Evolutionary conservation across 2,329 filamentous ascomycete species (phyloP), one percentile per base, ranked within the genome.

Genomic region (Alternaria arbusti): DNA sequence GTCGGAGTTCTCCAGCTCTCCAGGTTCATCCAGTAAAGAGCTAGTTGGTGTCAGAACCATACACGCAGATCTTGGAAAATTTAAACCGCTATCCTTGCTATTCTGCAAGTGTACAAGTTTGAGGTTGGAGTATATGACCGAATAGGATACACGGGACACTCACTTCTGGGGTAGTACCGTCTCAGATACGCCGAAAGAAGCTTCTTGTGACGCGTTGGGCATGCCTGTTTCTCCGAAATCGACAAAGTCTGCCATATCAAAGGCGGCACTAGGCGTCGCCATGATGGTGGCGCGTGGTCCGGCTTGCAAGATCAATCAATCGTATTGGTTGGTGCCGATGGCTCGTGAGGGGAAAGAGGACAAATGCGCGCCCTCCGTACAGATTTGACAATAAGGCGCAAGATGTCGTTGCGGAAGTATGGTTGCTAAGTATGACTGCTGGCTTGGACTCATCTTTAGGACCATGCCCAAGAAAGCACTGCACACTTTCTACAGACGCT

Each of bases 151-250:
- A 23, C 8, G 17, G 51, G 13, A 4, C 7, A 68, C 71, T 69
- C 57, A 72, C 71, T 57, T 67, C 23, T 69, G 59, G 36, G 54
- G 63, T n/a, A 54, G 40, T 15, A 54, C 22, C 20, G 58, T 56
- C 22, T 40, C 52, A 28, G 47, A 51, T 13, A 22, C 25, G 30
- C 59, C 47, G 17, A 55, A 57, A 43, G 46, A 30, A 20, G 59
- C 43, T 28, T 70, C 59, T 57, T 72, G 66, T 25, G 65, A 54
- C 47, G 60, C 55, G 63, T 78, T 72, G 43, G 76, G 67, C 62
- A 77, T 71, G 32, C 76, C 70, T n/a, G 78, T 76, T 64, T 79
- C 75, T n/a, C 74, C 74, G 54, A 81, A 81, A 67, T 81, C 78
- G 68, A 81, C 80, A 65, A 76, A 79, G 52, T 78, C 73, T 12